Evolutionary conservation across 2,329 filamentous ascomycete genomes (phyloP).

Genomic region (Alternaria triticina): DNA sequence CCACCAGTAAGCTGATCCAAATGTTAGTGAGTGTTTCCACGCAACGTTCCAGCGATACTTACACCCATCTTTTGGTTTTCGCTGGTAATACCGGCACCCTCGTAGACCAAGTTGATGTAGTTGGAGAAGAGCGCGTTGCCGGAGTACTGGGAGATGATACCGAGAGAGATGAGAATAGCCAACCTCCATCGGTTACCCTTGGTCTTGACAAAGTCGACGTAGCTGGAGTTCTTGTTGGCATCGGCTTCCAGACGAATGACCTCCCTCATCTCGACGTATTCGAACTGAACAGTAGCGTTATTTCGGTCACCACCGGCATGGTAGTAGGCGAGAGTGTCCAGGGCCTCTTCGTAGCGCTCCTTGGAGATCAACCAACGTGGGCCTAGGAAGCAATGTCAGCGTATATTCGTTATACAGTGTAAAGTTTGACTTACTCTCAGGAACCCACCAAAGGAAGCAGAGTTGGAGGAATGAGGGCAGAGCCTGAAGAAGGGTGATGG

Average conservation of each 20-base stretch:
- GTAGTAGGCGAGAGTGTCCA: constrained; percentile 66
- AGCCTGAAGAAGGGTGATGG: constrained; percentile 61
- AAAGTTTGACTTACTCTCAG: constrained; percentile 54
- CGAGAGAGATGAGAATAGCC: constrained; percentile 66
- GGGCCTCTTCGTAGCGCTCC: constrained; percentile 67
- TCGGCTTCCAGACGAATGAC: constrained; percentile 65
- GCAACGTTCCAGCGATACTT: constrained; percentile 33
- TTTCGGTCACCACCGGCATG: constrained; percentile 66
- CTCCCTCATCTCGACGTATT: constrained; percentile 70
- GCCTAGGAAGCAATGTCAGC: constrained; percentile 7
- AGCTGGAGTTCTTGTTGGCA: constrained; percentile 58
- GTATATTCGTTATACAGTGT: background rate
- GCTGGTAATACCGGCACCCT: constrained; percentile 64
- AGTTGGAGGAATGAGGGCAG: constrained; percentile 63
- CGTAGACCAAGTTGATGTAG: constrained; percentile 69
- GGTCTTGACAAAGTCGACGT: constrained; percentile 67
- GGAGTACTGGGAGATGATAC: constrained; percentile 71
- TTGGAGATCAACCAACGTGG: constrained; percentile 67
- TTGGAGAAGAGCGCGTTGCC: constrained; percentile 72
- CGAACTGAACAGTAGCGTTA: constrained; percentile 68
- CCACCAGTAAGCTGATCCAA: constrained; percentile 47
- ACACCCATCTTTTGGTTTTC: constrained; percentile 47
- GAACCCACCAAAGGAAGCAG: constrained; percentile 65
- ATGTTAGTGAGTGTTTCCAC: constrained; percentile 4
- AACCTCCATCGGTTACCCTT: constrained; percentile 70